Percentiles rank a stretch among this genome's conserved stretches.
Evolutionary conservation across 129 eudicot genomes (phyloP).

Genomic region (Chrysanthemum seticuspe): DNA sequence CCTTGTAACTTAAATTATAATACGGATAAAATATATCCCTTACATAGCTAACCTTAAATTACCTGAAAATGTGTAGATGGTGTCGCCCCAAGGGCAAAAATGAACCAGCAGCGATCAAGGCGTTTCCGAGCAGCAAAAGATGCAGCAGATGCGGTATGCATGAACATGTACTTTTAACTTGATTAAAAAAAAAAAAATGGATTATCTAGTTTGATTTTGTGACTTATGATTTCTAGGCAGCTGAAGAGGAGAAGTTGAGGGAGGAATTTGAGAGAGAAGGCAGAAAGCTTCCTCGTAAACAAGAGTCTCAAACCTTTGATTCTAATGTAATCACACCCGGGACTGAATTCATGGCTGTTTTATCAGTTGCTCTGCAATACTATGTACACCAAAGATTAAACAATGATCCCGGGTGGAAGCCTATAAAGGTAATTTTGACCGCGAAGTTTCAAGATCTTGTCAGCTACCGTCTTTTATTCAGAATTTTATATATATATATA

Average conservation of each 20-base stretch:
- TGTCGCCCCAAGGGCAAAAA: slow-evolving; percentile 95
- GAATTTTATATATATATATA: not conserved
- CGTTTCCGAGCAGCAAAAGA: slow-evolving; percentile 93
- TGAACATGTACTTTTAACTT: no score
- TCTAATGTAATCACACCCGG: slow-evolving; percentile 87
- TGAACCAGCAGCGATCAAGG: slow-evolving; percentile 92
- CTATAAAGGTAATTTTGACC: slow-evolving; percentile 49
- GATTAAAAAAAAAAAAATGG: not conserved
- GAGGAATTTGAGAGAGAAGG: slow-evolving; percentile 80
- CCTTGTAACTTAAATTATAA: slow-evolving; percentile 3
- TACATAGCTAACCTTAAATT: not conserved
- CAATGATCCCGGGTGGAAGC: slow-evolving; percentile 84
- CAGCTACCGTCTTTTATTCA: not conserved
- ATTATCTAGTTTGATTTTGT: slow-evolving; percentile 49
- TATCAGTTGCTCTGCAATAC: slow-evolving; percentile 75
- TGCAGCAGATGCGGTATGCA: slow-evolving; percentile 81
- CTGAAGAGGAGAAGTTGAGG: slow-evolving; percentile 76
- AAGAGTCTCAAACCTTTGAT: slow-evolving; percentile 66
- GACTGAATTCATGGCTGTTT: slow-evolving; percentile 76
- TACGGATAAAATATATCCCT: not conserved
- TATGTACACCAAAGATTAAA: slow-evolving; percentile 71
- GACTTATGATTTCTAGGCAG: slow-evolving; percentile 46
- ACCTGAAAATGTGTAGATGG: slow-evolving; percentile 54
- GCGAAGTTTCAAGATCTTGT: not conserved
- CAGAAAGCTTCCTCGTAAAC: slow-evolving; percentile 74